Evolutionary conservation across 495 filamentous ascomycete genomes (phyloP), one percentile per base, ranked within the genome.

Genomic region (Aspergillus wentii): DNA sequence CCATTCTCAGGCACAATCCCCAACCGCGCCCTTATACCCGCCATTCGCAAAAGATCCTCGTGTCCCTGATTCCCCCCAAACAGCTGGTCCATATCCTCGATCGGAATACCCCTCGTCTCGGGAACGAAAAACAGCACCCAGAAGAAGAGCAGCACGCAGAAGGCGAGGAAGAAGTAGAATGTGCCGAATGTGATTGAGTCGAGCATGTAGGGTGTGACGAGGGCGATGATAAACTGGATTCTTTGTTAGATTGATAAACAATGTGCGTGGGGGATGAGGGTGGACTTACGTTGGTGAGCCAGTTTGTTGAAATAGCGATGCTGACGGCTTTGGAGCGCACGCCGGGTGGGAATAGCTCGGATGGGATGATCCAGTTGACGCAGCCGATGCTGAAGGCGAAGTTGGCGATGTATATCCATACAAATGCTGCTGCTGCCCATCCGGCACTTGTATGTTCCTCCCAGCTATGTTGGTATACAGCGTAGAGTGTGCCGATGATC

Each of bases 41-140:
- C 35, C 58, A 62, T 62, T 13, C 55, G 48, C 8, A 37, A 16
- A 18, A 52, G 46, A 40, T 66, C 59, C 8, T 63, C 30, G 50
- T 59, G 4, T 52, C 53, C 35, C 32, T 40, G 17, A n/a, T 31
- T 47, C 16, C 52, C 59, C 15, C 61, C 60, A 44, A 76, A 75
- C 36, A 71, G 56, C 30, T 68, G 39, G 49, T 76, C 72, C 29
- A 75, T 62, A 46, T 75, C 69, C 47, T 76, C 71, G 3, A 75
- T 54, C 16, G 74, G 75, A 57, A 72, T 74, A 40, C 75, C 73
- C 57, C 75, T 75, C 8, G 74, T 78, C 56, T 78, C 74, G 0
- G 72, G 72, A 45, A 72, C 72, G 42, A 71, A 76, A 28, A 55
- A 47, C 58, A 66, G 74, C 39, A 75, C 66, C 46, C 71, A 63